phyloP scores from a whole-genome alignment of 352 stramenopile species.

The Phytophthora cryptogea region DNA sequence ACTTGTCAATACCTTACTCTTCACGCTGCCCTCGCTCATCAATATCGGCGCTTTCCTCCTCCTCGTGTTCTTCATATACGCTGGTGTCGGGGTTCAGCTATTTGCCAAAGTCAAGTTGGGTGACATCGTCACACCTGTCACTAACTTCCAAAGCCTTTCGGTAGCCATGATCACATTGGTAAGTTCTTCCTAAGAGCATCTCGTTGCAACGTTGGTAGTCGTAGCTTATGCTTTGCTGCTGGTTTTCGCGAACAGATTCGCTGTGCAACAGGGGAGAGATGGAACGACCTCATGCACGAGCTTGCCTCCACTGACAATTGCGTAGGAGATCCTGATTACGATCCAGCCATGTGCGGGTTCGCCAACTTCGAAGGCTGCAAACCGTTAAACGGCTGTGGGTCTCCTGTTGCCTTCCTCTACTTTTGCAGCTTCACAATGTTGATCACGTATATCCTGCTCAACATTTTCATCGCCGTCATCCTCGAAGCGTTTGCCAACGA shows the following conservation, averaged over 20 bases:
- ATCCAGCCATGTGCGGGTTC: conserved; percentile 55
- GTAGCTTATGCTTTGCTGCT: neutral
- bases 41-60: conserved; percentile 84
- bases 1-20: conserved; percentile 84
- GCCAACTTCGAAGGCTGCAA: conserved; percentile 38
- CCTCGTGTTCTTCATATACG: conserved; percentile 90
- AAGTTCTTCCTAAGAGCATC: neutral
- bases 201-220: neutral
- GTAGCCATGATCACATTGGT: conserved; percentile 81
- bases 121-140: conserved; percentile 59
- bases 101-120: conserved; percentile 75
- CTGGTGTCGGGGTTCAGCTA: conserved; percentile 83
- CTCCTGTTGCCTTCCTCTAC: conserved; percentile 50
- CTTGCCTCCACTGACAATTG: conserved; percentile 42
- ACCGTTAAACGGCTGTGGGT: conserved; percentile 61
- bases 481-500: conserved; percentile 83
- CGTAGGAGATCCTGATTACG: conserved; percentile 33
- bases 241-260: conserved; percentile 48
- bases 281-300: conserved; percentile 88
- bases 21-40: conserved; percentile 70
- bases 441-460: conserved; percentile 84
- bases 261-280: conserved; percentile 88
- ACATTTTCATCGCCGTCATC: conserved; percentile 90
- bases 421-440: conserved; percentile 85
- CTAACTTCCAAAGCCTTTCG: conserved; percentile 85